Conservation (phyloP, 805 yeast species). For the Yarrowia sp. region DNA sequence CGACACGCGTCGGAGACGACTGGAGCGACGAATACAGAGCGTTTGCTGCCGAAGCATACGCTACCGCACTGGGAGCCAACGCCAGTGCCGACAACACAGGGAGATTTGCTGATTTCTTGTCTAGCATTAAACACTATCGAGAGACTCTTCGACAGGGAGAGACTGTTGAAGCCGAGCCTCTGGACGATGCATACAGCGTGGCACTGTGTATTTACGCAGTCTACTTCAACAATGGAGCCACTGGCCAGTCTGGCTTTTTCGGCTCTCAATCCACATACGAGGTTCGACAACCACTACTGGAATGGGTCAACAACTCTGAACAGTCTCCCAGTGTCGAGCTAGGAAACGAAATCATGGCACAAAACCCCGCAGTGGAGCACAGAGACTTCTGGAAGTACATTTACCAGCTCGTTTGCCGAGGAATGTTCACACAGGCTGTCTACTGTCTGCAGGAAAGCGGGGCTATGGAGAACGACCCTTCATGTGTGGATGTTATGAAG, state of each 20-base stretch:
- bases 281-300: constrained; percentile 29
- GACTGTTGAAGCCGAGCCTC: neutral
- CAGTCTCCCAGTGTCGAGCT: constrained; percentile 31
- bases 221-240: constrained; percentile 2
- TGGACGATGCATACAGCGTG: constrained; percentile 10
- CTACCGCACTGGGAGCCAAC: neutral
- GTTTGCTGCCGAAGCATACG: constrained; percentile 5
- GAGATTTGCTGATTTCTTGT: constrained; percentile 4
- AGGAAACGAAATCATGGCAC: constrained; percentile 29
- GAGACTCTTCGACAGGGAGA: neutral
- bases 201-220: constrained; percentile 3
- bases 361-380: constrained; percentile 28
- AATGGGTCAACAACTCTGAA: constrained; percentile 37
- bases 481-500: constrained; percentile 27
- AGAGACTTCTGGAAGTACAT: constrained; percentile 30
- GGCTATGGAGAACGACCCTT: neutral
- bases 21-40: constrained; percentile 5
- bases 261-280: constrained; percentile 15
- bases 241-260: neutral
- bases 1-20: constrained; percentile 3
- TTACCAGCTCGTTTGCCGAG: constrained; percentile 29
- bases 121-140: neutral
- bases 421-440: constrained; percentile 28
- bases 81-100: neutral
- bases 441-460: constrained; percentile 24